Percentiles rank a stretch among this genome's conserved stretches.
Evolutionary conservation across 805 yeast species (phyloP).

Genomic region (Cephaloascus fragrans): DNA sequence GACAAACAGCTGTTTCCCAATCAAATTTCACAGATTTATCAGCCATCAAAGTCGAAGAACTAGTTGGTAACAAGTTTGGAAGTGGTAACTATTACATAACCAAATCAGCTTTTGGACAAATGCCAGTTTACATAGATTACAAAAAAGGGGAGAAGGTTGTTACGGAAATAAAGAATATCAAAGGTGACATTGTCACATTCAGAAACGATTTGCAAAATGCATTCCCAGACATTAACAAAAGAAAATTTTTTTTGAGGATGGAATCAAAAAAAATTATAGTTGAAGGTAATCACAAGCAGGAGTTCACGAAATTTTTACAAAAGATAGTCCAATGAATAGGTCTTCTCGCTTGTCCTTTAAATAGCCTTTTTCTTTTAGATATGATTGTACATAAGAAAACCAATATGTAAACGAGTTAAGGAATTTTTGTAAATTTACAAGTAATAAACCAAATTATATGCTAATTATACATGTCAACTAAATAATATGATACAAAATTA

Average conservation of each 20-base stretch:
- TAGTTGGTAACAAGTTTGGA: slow-evolving; percentile 26
- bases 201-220: slow-evolving; percentile 21
- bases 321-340: too few species aligned
- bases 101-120: slow-evolving; percentile 26
- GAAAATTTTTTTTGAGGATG: slow-evolving; percentile 17
- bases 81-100: slow-evolving; percentile 19
- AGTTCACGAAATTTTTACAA: slow-evolving; percentile 16
- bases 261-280: slow-evolving; percentile 20
- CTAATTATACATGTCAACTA: not conserved
- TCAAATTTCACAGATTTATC: slow-evolving; percentile 16
- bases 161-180: slow-evolving; percentile 29
- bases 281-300: slow-evolving; percentile 26
- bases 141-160: slow-evolving; percentile 26
- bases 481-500: too few species aligned
- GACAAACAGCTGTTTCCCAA: not conserved
- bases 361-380: too few species aligned
- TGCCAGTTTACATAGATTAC: slow-evolving; percentile 35
- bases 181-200: slow-evolving; percentile 26
- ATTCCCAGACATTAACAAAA: slow-evolving; percentile 12
- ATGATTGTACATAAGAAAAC: too few species aligned
- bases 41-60: slow-evolving; percentile 12
- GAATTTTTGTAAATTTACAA: slow-evolving; percentile 1
- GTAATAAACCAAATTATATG: not conserved
- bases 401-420: slow-evolving; percentile 2
- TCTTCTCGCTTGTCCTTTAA: too few species aligned